These are phyloP conservation scores for Candida bentonensis DNA, from an alignment of 805 yeast species.

Conservation along the genomic window DNA sequence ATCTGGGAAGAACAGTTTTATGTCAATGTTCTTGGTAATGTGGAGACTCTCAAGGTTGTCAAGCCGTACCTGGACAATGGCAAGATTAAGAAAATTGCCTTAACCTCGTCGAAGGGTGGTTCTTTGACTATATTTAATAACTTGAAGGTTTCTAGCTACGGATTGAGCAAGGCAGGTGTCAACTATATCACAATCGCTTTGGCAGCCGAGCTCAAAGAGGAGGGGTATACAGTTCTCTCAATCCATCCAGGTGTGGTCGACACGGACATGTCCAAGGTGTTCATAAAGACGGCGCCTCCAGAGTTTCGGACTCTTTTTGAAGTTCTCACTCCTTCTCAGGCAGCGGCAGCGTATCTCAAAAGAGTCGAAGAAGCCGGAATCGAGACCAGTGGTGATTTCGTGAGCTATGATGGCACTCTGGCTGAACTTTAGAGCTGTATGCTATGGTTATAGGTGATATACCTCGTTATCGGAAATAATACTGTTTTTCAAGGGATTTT, in stretches of 20 bases:
- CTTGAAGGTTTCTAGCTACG: conserved; percentile 19
- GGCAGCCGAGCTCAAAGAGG: conserved; percentile 15
- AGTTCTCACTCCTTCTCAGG: conserved; percentile 12
- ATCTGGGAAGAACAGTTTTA: conserved; percentile 7
- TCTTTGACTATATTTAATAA: conserved; percentile 5
- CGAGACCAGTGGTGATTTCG: conserved; percentile 15
- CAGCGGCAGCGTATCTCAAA: conserved; percentile 12
- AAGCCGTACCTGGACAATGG: conserved; percentile 13
- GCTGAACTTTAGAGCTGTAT: too few relatives aligned
- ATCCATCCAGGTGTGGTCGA: conserved; percentile 29
- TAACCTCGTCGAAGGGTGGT: conserved; percentile 15
- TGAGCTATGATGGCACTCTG: conserved; percentile 7
- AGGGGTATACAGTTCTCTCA: conserved; percentile 20
- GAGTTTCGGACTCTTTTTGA: not conserved
- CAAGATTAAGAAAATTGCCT: conserved; percentile 14
- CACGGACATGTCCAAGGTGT: conserved; percentile 21
- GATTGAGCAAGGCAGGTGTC: conserved; percentile 26
- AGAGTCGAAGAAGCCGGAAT: conserved; percentile 12
- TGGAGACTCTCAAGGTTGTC: conserved; percentile 10
- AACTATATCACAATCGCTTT: conserved; percentile 21
- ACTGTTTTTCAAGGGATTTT: too few relatives aligned
- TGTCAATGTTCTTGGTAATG: conserved; percentile 14
- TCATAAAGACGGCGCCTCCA: not conserved
- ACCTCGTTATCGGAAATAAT: too few relatives aligned
- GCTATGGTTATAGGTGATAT: too few relatives aligned